Conservation (phyloP, 148 eudicot genomes). For the Cornus suecica region DNA sequence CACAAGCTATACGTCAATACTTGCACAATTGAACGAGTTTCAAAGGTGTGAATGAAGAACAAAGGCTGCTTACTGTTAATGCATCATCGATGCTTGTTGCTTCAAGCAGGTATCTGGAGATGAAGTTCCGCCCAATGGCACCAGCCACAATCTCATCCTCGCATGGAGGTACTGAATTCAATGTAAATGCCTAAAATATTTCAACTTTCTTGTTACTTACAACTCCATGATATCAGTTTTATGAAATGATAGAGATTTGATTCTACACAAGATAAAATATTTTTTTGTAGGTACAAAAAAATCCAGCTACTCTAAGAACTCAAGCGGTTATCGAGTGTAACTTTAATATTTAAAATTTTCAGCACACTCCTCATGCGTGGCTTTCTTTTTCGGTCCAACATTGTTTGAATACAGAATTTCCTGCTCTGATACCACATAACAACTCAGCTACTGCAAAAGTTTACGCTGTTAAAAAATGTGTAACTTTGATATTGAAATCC, state of each 20-base stretch:
- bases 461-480: too few species aligned
- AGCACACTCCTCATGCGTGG: too few species aligned
- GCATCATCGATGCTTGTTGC: constrained; percentile 71
- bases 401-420: too few species aligned
- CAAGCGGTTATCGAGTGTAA: too few species aligned
- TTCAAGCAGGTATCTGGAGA: constrained; percentile 84
- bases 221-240: neutral
- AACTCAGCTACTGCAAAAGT: too few species aligned
- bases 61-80: constrained; percentile 34
- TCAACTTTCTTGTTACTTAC: neutral
- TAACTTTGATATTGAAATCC: too few species aligned
- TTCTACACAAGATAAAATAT: neutral
- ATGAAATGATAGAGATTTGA: neutral
- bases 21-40: neutral
- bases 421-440: too few species aligned
- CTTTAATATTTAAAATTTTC: too few species aligned
- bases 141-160: constrained; percentile 63
- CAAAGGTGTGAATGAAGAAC: neutral
- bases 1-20: constrained; percentile 8
- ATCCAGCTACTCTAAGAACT: too few species aligned
- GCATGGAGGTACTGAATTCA: constrained; percentile 86
- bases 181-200: constrained; percentile 62
- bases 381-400: too few species aligned
- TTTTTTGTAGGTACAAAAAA: neutral
- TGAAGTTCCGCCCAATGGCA: constrained; percentile 73